These are phyloP conservation scores for Neopestalotiopsis clavispora DNA, from an alignment of 2,329 filamentous ascomycete species.

Conservation along the genomic window DNA sequence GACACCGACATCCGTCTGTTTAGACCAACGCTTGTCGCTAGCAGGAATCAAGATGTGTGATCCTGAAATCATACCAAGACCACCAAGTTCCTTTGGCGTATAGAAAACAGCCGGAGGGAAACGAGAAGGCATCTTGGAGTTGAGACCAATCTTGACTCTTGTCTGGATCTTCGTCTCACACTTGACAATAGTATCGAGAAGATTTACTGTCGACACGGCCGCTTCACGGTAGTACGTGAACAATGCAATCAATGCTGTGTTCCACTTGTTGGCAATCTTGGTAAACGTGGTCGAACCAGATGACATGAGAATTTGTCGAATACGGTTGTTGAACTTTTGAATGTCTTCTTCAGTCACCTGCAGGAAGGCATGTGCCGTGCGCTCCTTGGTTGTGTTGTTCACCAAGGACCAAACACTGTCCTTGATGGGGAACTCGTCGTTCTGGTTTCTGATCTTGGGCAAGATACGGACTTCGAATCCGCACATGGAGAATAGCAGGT, in stretches of 20 bases:
- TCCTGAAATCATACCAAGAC: conserved; percentile 97
- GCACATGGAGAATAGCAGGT: conserved; percentile 95
- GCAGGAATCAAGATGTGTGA: conserved; percentile 97
- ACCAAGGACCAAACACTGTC: conserved; percentile 98
- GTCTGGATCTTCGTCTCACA: conserved; percentile 99
- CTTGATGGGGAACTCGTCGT: conserved; percentile 96
- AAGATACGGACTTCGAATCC: conserved; percentile 97
- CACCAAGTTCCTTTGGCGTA: conserved; percentile 96
- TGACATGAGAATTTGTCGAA: conserved; percentile 98
- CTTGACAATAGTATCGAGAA: conserved; percentile 97
- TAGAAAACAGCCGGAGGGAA: conserved; percentile 99
- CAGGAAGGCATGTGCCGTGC: conserved; percentile 95
- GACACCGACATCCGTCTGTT: conserved; percentile 96
- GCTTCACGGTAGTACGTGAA: conserved; percentile 99
- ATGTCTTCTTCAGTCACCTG: conserved; percentile 98
- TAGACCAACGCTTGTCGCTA: conserved; percentile 97
- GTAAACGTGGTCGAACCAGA: conserved; percentile 99
- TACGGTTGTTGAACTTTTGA: conserved; percentile 98
- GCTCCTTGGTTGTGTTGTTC: conserved; percentile 94
- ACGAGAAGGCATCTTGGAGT: conserved; percentile 99
- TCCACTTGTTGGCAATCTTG: conserved; percentile 99
- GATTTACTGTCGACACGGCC: conserved; percentile 90
- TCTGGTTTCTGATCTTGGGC: conserved; percentile 92
- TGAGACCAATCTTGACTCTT: conserved; percentile 95
- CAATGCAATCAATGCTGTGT: conserved; percentile 92